Evolutionary conservation across 1,139 yeast species (phyloP).

Genomic region (Candida frijolesensis): DNA sequence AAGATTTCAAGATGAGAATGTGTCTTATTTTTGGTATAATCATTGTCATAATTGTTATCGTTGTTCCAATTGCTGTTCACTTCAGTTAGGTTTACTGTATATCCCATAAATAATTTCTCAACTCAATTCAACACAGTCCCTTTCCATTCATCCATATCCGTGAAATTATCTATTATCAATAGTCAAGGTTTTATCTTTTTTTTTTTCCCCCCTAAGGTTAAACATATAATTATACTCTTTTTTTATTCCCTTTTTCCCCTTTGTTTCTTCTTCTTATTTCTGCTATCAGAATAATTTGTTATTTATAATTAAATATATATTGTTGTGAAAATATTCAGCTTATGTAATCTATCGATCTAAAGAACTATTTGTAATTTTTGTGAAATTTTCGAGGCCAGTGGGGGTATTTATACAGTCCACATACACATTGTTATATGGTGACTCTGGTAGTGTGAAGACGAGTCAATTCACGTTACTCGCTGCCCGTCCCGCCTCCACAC

Average conservation of each 20-base stretch:
- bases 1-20: conserved; percentile 94
- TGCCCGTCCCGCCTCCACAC: neutral
- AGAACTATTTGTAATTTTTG: neutral
- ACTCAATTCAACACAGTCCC: neutral
- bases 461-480: too few relatives aligned
- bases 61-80: conserved; percentile 93
- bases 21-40: conserved; percentile 83
- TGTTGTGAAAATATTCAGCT: neutral
- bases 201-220: neutral
- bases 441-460: too few relatives aligned
- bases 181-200: neutral
- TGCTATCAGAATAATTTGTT: neutral
- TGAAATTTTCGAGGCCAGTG: neutral
- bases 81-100: conserved; percentile 44
- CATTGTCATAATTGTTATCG: conserved; percentile 81
- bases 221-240: neutral
- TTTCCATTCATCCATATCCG: neutral
- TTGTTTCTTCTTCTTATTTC: neutral
- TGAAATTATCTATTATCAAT: neutral
- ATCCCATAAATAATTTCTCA: neutral
- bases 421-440: too few relatives aligned
- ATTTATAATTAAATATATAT: neutral
- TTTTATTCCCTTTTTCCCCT: neutral
- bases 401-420: neutral
- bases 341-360: neutral